Conservation (phyloP, 2,329 filamentous ascomycete genomes). For the Leptographium lundbergii region DNA sequence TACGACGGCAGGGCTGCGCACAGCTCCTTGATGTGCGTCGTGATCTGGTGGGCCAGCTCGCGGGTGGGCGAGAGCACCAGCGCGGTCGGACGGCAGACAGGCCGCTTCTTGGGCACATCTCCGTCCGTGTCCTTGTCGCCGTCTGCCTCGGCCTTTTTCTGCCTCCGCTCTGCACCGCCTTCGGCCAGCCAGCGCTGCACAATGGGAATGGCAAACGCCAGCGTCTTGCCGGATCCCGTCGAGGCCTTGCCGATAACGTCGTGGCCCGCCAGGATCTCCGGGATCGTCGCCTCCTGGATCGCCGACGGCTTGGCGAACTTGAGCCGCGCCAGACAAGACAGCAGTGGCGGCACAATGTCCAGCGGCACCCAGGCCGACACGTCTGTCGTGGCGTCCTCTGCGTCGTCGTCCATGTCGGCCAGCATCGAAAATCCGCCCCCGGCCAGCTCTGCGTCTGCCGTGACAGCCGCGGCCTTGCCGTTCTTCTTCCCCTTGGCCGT, state of each 20-base stretch:
- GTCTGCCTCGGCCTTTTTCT: constrained; percentile 10
- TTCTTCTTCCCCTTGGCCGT: constrained; percentile 14
- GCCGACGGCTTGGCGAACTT: constrained; percentile 69
- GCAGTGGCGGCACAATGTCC: constrained; percentile 56
- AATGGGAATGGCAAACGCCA: constrained; percentile 90
- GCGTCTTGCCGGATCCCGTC: constrained; percentile 91
- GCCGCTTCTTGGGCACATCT: constrained; percentile 17
- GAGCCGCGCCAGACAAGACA: constrained; percentile 65
- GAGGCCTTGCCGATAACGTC: constrained; percentile 94
- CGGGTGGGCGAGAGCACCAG: constrained; percentile 83
- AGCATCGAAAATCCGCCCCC: constrained; percentile 43
- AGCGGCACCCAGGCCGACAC: constrained; percentile 69
- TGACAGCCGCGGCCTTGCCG: constrained; percentile 15
- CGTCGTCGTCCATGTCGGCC: constrained; percentile 35
- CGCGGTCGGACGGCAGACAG: constrained; percentile 41
- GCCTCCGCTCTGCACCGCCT: constrained; percentile 21
- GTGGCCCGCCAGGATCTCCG: constrained; percentile 67
- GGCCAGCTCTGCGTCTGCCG: constrained; percentile 25
- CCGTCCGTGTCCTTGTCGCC: constrained; percentile 12
- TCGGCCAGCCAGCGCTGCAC: constrained; percentile 61
- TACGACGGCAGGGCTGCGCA: constrained; percentile 48
- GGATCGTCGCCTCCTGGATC: constrained; percentile 72
- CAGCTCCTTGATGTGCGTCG: constrained; percentile 66
- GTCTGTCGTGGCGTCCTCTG: constrained; percentile 45
- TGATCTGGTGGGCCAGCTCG: constrained; percentile 86